phyloP scores from a whole-genome alignment of 23 red algal genomes.

The Gracilaria domingensis region DNA sequence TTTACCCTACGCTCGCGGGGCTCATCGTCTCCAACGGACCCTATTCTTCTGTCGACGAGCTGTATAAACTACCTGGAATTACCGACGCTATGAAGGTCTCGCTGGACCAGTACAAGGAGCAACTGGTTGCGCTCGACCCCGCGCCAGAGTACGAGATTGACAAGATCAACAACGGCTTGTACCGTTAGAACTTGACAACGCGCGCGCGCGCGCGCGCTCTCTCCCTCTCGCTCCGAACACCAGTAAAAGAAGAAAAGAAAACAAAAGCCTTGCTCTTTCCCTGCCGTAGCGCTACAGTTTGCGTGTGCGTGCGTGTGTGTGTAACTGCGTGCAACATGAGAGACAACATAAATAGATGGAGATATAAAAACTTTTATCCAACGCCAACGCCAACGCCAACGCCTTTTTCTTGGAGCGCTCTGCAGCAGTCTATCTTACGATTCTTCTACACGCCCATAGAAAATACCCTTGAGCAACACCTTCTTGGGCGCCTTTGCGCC shows the following conservation, averaged over 20 bases:
- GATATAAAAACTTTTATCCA: too few species aligned
- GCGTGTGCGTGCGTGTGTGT: too few species aligned
- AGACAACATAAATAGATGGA: too few species aligned
- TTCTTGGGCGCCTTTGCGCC: conserved; percentile 98
- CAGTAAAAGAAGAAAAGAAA: too few species aligned
- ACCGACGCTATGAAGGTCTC: conserved; percentile 77
- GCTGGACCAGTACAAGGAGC: conserved; percentile 93
- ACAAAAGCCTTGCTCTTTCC: too few species aligned
- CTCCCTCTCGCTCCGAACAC: too few species aligned
- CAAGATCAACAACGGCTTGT: conserved; percentile 99
- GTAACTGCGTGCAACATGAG: too few species aligned
- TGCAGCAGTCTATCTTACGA: conserved; percentile 11
- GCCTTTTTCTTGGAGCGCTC: too few species aligned
- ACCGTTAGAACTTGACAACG: too few species aligned
- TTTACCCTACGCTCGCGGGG: conserved; percentile 91
- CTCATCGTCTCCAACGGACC: conserved; percentile 93
- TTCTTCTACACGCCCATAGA: conserved; percentile 95
- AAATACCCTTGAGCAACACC: conserved; percentile 97
- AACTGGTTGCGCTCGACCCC: conserved; percentile 83
- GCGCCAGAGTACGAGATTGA: conserved; percentile 91
- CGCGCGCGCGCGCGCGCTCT: too few species aligned
- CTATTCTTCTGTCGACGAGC: conserved; percentile 87
- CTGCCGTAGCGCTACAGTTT: too few species aligned
- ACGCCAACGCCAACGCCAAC: too few species aligned
- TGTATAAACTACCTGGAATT: conserved; percentile 81